Conservation (phyloP, 1,284 basidiomycete genomes). For the Cutaneotrichosporon mucoides region DNA sequence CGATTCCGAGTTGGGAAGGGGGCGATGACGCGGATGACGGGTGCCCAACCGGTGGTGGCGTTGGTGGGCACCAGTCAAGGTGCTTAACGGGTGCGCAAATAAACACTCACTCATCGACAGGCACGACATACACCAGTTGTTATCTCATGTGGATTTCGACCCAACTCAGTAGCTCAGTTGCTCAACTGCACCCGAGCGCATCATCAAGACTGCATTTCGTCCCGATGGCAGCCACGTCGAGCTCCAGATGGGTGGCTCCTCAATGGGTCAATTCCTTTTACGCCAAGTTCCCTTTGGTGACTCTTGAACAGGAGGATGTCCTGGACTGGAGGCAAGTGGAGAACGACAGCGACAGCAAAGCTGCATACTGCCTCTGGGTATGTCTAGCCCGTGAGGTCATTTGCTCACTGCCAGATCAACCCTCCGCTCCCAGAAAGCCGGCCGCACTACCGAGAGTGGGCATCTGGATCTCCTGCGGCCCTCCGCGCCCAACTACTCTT, state of each 20-base stretch:
- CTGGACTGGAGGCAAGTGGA: conserved; percentile 24
- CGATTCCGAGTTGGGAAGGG: no score
- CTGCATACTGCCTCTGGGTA: conserved; percentile 27
- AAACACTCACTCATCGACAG: no score
- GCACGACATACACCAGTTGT: no score
- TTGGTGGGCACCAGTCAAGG: no score
- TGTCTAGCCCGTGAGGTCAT: not conserved
- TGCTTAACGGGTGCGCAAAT: no score
- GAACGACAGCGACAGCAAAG: not conserved
- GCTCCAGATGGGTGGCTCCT: conserved; percentile 31
- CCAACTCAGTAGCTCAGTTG: no score
- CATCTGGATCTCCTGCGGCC: conserved; percentile 30
- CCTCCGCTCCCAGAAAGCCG: not conserved
- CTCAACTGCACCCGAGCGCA: no score
- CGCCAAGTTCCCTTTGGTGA: conserved; percentile 44
- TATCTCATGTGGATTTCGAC: no score
- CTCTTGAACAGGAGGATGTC: conserved; percentile 39
- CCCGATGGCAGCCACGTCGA: not conserved
- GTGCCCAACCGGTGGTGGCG: no score
- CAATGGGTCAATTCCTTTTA: conserved; percentile 39
- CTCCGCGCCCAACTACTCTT: conserved; percentile 43
- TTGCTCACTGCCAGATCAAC: no score
- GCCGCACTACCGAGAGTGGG: conserved; percentile 20
- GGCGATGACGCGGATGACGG: no score
- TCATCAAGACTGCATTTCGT: not conserved